A percentile compares a stretch with the other conserved stretches of the same genome.
phyloP scores from a whole-genome alignment of 176 grass and related monocot genomes.

The barley (Hordeum vulgare) region DNA sequence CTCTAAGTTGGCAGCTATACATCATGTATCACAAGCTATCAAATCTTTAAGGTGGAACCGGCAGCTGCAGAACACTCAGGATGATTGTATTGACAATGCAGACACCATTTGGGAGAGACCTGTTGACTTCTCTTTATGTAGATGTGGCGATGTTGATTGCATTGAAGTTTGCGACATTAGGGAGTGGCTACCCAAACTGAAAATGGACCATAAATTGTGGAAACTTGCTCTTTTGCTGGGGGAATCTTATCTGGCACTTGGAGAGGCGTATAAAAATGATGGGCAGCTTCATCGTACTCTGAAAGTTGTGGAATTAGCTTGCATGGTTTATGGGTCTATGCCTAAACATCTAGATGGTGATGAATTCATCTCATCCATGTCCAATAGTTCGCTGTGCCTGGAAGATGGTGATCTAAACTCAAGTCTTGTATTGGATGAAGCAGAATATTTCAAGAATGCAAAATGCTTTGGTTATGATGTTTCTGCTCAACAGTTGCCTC shows the following conservation, averaged over 20 bases:
- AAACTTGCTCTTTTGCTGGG: conserved; percentile 97
- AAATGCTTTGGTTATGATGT: conserved; percentile 30
- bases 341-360: conserved; percentile 82
- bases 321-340: conserved; percentile 94
- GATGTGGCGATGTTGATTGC: conserved; percentile 91
- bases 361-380: conserved; percentile 93
- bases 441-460: conserved; percentile 24
- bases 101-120: conserved; percentile 59
- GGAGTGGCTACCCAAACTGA: conserved; percentile 91
- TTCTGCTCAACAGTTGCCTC: conserved; percentile 30
- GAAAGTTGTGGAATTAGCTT: conserved; percentile 93
- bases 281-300: conserved; percentile 65
- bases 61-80: conserved; percentile 67
- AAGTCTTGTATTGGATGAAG: conserved; percentile 45
- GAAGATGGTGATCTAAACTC: conserved; percentile 29
- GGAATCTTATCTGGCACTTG: conserved; percentile 93
- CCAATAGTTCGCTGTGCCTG: conserved; percentile 24
- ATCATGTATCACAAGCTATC: conserved; percentile 93
- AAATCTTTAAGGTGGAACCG: conserved; percentile 97
- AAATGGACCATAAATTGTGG: conserved; percentile 97
- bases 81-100: conserved; percentile 31
- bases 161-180: conserved; percentile 94
- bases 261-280: conserved; percentile 84
- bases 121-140: conserved; percentile 67
- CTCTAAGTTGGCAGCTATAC: conserved; percentile 96